Evolutionary conservation across 2,329 filamentous ascomycete genomes (phyloP), one percentile per base, ranked within the genome.

Genomic region (Botrytis tulipae): DNA sequence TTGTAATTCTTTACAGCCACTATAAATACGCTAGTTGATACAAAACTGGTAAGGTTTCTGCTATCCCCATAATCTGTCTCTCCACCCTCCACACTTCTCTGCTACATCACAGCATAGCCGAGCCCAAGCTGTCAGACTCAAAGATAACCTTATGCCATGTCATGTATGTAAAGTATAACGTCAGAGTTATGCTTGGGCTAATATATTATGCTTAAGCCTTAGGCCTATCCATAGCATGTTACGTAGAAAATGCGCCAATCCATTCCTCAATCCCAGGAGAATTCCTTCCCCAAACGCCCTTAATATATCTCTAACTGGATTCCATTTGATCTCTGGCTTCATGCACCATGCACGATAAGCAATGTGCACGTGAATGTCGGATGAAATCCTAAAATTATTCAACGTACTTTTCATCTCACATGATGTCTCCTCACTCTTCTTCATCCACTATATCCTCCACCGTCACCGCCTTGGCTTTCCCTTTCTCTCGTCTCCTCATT

Each of bases 391-490:
- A 32, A n/a, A 67, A 6, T 29, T 42, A 48, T 68, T 57, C 16
- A 68, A 32, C 22, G 18, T 42, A 32, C n/a, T 57, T 68, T 42
- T 57, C 66, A 68, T 68, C 48, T 42, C 66, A 68, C 48, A 68
- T 42, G 5, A 57, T 32, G 7, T 46, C 29, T 32, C 16, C 35
- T 71, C 42, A 71, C 48, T 82, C 82, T 2, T 80, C 80, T 42
- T 84, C 82, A 71, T 85, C 84, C 3, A 78, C 78, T 16, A 79
- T 82, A 71, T 87, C 85, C 76, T 86, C 85, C 9, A 87, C 82
- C 6, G 85, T 86, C 18, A 82, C 85, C 7, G 84, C 84, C 74
- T 80, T 85, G 1, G 80, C 84, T 76, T 85, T 87, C 12, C 83
- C 83, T 76, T 86, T 86, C 18, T 76, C 77, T 65, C 73, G 76